phyloP scores from a whole-genome alignment of 2,329 filamentous ascomycete species.

The Lachnellula arida region DNA sequence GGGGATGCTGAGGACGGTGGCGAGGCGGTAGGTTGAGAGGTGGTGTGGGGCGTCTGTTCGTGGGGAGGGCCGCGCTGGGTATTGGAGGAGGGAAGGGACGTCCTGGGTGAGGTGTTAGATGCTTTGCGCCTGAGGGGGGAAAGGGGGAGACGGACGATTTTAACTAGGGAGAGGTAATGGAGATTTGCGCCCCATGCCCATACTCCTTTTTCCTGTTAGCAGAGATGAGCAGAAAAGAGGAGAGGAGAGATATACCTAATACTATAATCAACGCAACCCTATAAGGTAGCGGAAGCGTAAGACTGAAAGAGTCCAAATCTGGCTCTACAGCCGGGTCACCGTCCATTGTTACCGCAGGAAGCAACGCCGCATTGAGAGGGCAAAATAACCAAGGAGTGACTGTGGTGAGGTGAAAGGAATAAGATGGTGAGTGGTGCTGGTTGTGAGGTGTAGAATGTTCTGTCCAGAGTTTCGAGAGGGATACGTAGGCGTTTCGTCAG shows the following conservation, averaged over 20 bases:
- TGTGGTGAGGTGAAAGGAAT: constrained; percentile 17
- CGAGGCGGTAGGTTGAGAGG: constrained; percentile 80
- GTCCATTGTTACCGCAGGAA: constrained; percentile 51
- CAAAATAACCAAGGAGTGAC: constrained; percentile 21
- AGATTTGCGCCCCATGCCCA: constrained; percentile 96
- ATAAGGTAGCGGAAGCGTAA: constrained; percentile 83
- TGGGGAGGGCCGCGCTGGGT: constrained; percentile 68
- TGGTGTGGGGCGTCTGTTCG: constrained; percentile 67
- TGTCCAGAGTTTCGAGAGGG: constrained; percentile 3
- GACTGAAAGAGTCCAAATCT: constrained; percentile 78
- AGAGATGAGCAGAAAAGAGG: constrained; percentile 2
- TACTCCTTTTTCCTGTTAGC: constrained; percentile 54
- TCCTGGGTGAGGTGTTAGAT: constrained; percentile 45
- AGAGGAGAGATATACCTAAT: constrained; percentile 54
- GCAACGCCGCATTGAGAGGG: constrained; percentile 26
- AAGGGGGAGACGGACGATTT: constrained; percentile 54
- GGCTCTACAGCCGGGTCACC: constrained; percentile 67
- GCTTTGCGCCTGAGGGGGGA: constrained; percentile 6
- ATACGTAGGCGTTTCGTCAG: constrained; percentile 10
- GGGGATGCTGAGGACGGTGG: constrained; percentile 67
- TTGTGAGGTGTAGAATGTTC: neutral
- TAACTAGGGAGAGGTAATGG: constrained; percentile 72
- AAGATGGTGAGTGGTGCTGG: neutral
- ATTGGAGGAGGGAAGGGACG: constrained; percentile 79
- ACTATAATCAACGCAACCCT: constrained; percentile 82